Evolutionary conservation across 2,329 filamentous ascomycete species (phyloP).

Genomic region (Curvularia verruculosa): DNA sequence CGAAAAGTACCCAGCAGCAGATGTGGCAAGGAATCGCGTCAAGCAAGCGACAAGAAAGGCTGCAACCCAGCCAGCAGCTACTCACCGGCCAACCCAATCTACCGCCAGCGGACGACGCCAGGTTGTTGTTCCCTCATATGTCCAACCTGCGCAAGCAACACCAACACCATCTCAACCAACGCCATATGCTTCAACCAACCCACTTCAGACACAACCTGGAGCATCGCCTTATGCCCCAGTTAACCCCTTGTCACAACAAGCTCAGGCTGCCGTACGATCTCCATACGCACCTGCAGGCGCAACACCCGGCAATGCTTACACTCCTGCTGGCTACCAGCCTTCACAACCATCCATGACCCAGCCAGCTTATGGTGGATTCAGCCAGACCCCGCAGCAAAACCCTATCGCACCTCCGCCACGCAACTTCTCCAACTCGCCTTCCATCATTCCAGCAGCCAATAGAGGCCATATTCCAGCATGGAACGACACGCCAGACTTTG

Average conservation of each 20-base stretch:
- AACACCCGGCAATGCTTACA: slow-evolving; percentile 49
- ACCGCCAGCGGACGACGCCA: slow-evolving; percentile 41
- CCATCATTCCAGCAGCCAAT: slow-evolving; percentile 67
- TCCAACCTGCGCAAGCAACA: slow-evolving; percentile 23
- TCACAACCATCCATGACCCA: slow-evolving; percentile 45
- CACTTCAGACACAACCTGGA: slow-evolving; percentile 36
- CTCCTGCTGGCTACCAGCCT: slow-evolving; percentile 61
- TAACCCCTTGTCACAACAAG: slow-evolving; percentile 39
- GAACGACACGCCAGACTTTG: slow-evolving; percentile 92
- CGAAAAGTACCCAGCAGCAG: slow-evolving; percentile 80
- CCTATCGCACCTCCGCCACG: slow-evolving; percentile 66
- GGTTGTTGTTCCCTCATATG: slow-evolving; percentile 47
- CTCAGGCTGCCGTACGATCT: slow-evolving; percentile 32
- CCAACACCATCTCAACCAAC: slow-evolving; percentile 28
- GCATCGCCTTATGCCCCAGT: slow-evolving; percentile 32
- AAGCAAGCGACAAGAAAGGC: slow-evolving; percentile 78
- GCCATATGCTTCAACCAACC: slow-evolving; percentile 34
- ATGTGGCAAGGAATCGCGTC: slow-evolving; percentile 83
- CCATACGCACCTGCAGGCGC: slow-evolving; percentile 19
- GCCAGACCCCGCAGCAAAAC: slow-evolving; percentile 52
- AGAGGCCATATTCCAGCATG: slow-evolving; percentile 78
- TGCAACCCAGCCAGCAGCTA: slow-evolving; percentile 50
- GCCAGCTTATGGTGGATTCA: slow-evolving; percentile 55
- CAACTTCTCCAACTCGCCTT: slow-evolving; percentile 69
- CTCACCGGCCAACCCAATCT: slow-evolving; percentile 50